A percentile compares a stretch with the other conserved stretches of the same genome.
Conservation (phyloP, 202 grass and related monocot species). For the Miscanthus sacchariflorus region DNA sequence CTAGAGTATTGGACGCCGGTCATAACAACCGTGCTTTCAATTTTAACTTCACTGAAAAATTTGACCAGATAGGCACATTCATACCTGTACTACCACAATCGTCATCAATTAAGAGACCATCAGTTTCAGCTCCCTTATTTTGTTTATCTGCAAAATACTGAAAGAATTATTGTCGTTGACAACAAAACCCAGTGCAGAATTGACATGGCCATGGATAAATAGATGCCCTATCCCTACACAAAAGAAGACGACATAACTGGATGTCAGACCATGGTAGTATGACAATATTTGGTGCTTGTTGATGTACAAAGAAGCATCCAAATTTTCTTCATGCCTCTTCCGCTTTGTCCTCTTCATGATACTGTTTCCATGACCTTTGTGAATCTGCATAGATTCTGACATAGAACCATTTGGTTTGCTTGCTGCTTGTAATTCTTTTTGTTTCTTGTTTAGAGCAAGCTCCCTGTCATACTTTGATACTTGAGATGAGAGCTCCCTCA, state of each 20-base stretch:
- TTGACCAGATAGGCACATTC: conserved; percentile 28
- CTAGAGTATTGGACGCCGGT: too few relatives aligned
- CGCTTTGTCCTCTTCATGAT: conserved; percentile 89
- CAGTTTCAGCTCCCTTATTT: conserved; percentile 69
- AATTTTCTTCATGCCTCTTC: conserved; percentile 71
- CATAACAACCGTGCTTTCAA: neutral
- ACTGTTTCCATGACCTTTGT: conserved; percentile 53
- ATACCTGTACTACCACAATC: conserved; percentile 76
- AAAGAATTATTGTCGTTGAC: neutral
- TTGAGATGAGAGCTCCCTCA: conserved; percentile 78
- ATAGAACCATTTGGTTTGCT: conserved; percentile 65
- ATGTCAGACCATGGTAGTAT: conserved; percentile 69
- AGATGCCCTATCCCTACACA: conserved; percentile 28
- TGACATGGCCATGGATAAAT: conserved; percentile 32
- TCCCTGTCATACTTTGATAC: conserved; percentile 82
- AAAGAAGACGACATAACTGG: conserved; percentile 32
- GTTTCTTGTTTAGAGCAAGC: conserved; percentile 70
- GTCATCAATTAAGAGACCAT: conserved; percentile 70
- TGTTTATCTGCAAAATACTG: conserved; percentile 50
- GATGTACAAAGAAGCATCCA: conserved; percentile 69
- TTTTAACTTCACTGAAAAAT: conserved; percentile 25
- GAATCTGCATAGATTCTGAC: conserved; percentile 50
- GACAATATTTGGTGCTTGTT: conserved; percentile 81
- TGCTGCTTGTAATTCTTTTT: conserved; percentile 68
- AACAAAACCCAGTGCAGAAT: conserved; percentile 24